A percentile compares a stretch with the other conserved stretches of the same genome.
phyloP scores from a whole-genome alignment of 2,329 filamentous ascomycete species.

The Phymatotrichopsis omnivora region DNA sequence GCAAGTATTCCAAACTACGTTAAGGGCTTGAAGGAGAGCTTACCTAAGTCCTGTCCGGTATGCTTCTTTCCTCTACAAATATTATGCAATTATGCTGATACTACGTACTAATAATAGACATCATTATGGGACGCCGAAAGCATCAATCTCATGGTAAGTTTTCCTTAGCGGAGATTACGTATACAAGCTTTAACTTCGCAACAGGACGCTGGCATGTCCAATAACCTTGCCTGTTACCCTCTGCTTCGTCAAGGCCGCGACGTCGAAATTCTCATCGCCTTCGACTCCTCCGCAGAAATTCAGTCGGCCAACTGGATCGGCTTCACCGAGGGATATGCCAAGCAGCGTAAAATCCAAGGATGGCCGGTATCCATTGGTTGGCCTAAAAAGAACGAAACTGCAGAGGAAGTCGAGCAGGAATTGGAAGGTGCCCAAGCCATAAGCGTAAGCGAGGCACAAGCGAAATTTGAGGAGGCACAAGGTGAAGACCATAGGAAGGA shows the following conservation, averaged over 20 bases:
- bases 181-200: conserved; percentile 1
- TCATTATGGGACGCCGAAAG: conserved; percentile 22
- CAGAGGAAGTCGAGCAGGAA: conserved; percentile 51
- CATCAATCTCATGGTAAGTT: conserved; percentile 59
- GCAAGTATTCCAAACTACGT: conserved; percentile 84
- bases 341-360: conserved; percentile 79
- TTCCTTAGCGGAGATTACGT: too few species aligned
- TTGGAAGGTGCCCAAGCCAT: conserved; percentile 58
- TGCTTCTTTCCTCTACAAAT: too few species aligned
- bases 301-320: conserved; percentile 94
- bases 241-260: conserved; percentile 77
- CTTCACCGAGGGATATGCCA: conserved; percentile 84
- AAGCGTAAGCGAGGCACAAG: conserved; percentile 49
- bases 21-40: conserved; percentile 63
- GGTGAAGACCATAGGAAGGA: conserved; percentile 23
- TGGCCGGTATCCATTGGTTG: conserved; percentile 95
- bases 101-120: conserved; percentile 4
- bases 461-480: conserved; percentile 51
- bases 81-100: conserved; percentile 39
- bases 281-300: conserved; percentile 89
- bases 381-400: conserved; percentile 55
- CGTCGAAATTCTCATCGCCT: conserved; percentile 82
- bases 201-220: conserved; percentile 87
- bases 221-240: conserved; percentile 93
- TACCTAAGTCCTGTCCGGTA: conserved; percentile 72